Evolutionary conservation across 2,329 filamentous ascomycete species (phyloP).

Genomic region (Chaetomiaceae sp.): DNA sequence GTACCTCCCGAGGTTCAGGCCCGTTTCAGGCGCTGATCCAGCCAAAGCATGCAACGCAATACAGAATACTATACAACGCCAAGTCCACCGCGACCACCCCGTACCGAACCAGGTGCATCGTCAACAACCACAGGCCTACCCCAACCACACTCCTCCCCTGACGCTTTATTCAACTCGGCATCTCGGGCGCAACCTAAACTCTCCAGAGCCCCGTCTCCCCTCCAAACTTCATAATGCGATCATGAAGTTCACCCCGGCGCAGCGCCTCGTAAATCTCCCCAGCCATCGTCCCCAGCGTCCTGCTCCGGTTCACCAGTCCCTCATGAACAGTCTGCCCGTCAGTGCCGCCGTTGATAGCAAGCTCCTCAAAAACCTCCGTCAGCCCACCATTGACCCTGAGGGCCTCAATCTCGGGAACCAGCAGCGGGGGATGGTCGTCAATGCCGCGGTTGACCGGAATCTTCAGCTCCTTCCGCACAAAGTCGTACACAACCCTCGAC

Average conservation of each 20-base stretch:
- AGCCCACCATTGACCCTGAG: not conserved
- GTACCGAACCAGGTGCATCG: too few relatives aligned
- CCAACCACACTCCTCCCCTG: too few relatives aligned
- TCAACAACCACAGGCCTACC: too few relatives aligned
- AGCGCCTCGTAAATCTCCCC: slow-evolving; percentile 65
- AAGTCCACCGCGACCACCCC: too few relatives aligned
- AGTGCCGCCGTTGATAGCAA: not conserved
- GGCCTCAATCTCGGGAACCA: slow-evolving; percentile 2
- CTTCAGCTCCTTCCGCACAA: slow-evolving; percentile 25
- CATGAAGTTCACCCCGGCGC: slow-evolving; percentile 64
- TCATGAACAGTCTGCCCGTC: not conserved
- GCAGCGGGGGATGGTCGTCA: slow-evolving; percentile 27
- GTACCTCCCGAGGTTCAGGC: too few relatives aligned
- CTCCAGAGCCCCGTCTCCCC: slow-evolving; percentile 43
- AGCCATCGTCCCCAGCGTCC: slow-evolving; percentile 54
- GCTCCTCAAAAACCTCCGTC: not conserved
- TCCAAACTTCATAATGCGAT: slow-evolving; percentile 65
- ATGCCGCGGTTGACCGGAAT: slow-evolving; percentile 27
- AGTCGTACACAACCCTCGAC: slow-evolving; percentile 25
- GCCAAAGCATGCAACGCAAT: too few relatives aligned
- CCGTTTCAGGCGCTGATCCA: too few relatives aligned
- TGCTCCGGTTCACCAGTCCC: slow-evolving; percentile 56
- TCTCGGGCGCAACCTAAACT: too few relatives aligned
- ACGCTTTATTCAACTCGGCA: too few relatives aligned
- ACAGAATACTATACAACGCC: too few relatives aligned